Evolutionary conservation across 164 flowering plant genomes (phyloP).

Genomic region (Liriodendron chinense): DNA sequence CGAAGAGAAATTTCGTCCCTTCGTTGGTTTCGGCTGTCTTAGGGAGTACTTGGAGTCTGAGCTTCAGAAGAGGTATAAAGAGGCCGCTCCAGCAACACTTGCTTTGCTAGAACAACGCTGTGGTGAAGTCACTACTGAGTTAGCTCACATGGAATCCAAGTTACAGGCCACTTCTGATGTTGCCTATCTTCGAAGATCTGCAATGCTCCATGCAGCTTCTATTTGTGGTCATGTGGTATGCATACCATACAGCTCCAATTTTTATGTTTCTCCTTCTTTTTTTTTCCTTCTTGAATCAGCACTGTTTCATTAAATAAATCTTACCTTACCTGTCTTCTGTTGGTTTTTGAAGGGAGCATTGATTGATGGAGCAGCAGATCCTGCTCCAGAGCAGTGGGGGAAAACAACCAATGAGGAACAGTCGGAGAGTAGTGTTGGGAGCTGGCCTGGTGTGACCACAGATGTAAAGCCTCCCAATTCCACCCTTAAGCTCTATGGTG

Average conservation of each 20-base stretch:
- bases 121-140: constrained; percentile 59
- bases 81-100: constrained; percentile 94
- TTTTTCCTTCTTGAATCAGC: not conserved
- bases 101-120: constrained; percentile 96
- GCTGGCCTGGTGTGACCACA: constrained; percentile 88
- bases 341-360: constrained; percentile 54
- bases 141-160: constrained; percentile 63
- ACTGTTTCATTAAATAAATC: not conserved
- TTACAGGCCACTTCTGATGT: constrained; percentile 88
- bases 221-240: constrained; percentile 81
- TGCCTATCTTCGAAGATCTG: constrained; percentile 75
- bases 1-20: constrained; percentile 78
- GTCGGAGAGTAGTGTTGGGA: constrained; percentile 73
- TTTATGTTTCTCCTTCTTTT: not conserved
- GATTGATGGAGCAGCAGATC: constrained; percentile 97
- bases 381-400: constrained; percentile 97
- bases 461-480: constrained; percentile 84
- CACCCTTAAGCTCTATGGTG: constrained; percentile 91
- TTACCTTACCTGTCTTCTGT: not conserved
- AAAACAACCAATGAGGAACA: constrained; percentile 83
- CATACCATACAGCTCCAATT: not conserved
- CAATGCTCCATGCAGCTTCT: constrained; percentile 90
- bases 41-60: constrained; percentile 85
- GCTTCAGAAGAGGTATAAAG: constrained; percentile 91
- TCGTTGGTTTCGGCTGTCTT: constrained; percentile 77